These are phyloP conservation scores for Prunus armeniaca DNA, from an alignment of 306 rosid species.

Conservation along the genomic window DNA sequence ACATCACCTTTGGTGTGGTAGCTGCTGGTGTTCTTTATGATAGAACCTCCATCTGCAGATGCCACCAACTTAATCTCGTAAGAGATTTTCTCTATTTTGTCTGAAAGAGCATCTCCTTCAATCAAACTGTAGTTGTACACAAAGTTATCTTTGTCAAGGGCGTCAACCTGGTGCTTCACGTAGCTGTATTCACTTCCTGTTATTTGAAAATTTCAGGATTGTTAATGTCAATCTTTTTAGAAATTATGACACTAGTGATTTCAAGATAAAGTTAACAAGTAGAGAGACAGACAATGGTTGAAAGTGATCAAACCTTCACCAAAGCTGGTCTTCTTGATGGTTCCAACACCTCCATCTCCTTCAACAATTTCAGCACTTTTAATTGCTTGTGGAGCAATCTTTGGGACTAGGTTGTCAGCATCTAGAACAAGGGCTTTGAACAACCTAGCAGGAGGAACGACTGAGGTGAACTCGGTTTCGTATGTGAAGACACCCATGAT, in stretches of 20 bases:
- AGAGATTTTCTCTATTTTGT: slow-evolving; percentile 38
- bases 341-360: slow-evolving; percentile 50
- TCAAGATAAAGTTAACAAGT: too few species aligned
- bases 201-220: neutral
- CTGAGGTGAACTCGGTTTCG: slow-evolving; percentile 19
- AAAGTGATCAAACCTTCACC: slow-evolving; percentile 6
- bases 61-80: slow-evolving; percentile 34
- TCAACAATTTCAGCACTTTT: slow-evolving; percentile 27
- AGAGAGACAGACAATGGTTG: too few species aligned
- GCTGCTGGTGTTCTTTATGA: slow-evolving; percentile 27
- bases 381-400: slow-evolving; percentile 24
- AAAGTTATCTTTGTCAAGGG: slow-evolving; percentile 27
- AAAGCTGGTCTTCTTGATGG: slow-evolving; percentile 28
- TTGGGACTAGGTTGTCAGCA: slow-evolving; percentile 41
- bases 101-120: slow-evolving; percentile 24
- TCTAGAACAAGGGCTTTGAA: slow-evolving; percentile 29
- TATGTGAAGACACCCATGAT: slow-evolving; percentile 40
- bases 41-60: slow-evolving; percentile 30
- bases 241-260: too few species aligned
- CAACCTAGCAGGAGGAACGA: slow-evolving; percentile 6
- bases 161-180: slow-evolving; percentile 34
- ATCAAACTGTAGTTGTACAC: slow-evolving; percentile 26
- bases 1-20: slow-evolving; percentile 22
- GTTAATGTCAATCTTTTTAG: too few species aligned
- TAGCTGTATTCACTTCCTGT: neutral